These are phyloP conservation scores for Picea glauca DNA, from an alignment of 75 land plant genomes.

Conservation along the genomic window DNA sequence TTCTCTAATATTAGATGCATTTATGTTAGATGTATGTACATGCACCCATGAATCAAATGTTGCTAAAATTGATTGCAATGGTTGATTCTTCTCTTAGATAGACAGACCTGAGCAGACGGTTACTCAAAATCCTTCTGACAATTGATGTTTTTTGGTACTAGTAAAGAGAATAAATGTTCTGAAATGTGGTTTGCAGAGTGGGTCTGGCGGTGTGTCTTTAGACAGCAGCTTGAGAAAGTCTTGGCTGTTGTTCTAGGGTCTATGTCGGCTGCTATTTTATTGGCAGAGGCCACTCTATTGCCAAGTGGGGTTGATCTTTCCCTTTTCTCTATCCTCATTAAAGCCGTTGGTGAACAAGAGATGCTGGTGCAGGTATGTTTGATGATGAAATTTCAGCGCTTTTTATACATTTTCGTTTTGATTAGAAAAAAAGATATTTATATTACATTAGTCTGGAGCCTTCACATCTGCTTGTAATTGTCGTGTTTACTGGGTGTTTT, in stretches of 20 bases:
- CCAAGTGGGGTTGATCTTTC: slow-evolving; percentile 82
- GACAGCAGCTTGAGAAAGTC: slow-evolving; percentile 61
- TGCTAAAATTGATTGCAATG: not conserved
- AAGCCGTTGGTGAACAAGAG: slow-evolving; percentile 64
- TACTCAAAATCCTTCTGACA: not conserved
- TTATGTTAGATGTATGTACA: not conserved
- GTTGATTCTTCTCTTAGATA: not conserved
- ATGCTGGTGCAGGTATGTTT: slow-evolving; percentile 84
- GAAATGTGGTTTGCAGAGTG: slow-evolving; percentile 55
- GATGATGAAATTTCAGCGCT: too few relatives aligned
- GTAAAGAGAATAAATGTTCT: not conserved
- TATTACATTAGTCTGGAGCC: too few relatives aligned
- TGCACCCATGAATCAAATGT: not conserved
- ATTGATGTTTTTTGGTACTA: not conserved
- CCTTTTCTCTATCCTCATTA: slow-evolving; percentile 84
- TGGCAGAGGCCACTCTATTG: slow-evolving; percentile 93
- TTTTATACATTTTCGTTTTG: too few relatives aligned
- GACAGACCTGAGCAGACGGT: not conserved
- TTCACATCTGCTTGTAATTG: too few relatives aligned
- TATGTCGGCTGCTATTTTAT: slow-evolving; percentile 85
- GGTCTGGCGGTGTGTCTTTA: slow-evolving; percentile 81
- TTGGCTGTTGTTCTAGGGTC: slow-evolving; percentile 69
- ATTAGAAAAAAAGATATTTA: too few relatives aligned
- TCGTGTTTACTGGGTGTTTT: too few relatives aligned
- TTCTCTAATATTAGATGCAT: not conserved